These are phyloP conservation scores for cucumber (Cucumis sativus) DNA, from an alignment of 306 rosid species.

Conservation along the genomic window Cucumber_9930_V3 NC_026660.2:6854001-6854500, in stretches of 20 bases:
- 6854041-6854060: neutral
- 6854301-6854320: slow-evolving; percentile 66
- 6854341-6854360: slow-evolving; percentile 96
- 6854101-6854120: neutral
- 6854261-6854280: slow-evolving; percentile 85
- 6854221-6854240: slow-evolving; percentile 80
- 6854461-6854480: slow-evolving; percentile 83
- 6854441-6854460: slow-evolving; percentile 96
- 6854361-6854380: slow-evolving; percentile 97
- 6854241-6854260: slow-evolving; percentile 48
- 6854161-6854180: slow-evolving; percentile 72
- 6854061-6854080: neutral
- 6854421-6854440: slow-evolving; percentile 77
- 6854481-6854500: slow-evolving; percentile 92
- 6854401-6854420: slow-evolving; percentile 90
- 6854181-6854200: slow-evolving; percentile 64
- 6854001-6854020: neutral
- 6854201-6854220: slow-evolving; percentile 67
- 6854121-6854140: slow-evolving; percentile 61
- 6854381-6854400: slow-evolving; percentile 84
- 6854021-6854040: neutral
- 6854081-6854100: neutral
- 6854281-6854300: slow-evolving; percentile 68
- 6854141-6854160: slow-evolving; percentile 76
- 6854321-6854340: slow-evolving; percentile 65